phyloP scores from a whole-genome alignment of 208 protist genomes.

The Herpetomonas tarakana region DNA sequence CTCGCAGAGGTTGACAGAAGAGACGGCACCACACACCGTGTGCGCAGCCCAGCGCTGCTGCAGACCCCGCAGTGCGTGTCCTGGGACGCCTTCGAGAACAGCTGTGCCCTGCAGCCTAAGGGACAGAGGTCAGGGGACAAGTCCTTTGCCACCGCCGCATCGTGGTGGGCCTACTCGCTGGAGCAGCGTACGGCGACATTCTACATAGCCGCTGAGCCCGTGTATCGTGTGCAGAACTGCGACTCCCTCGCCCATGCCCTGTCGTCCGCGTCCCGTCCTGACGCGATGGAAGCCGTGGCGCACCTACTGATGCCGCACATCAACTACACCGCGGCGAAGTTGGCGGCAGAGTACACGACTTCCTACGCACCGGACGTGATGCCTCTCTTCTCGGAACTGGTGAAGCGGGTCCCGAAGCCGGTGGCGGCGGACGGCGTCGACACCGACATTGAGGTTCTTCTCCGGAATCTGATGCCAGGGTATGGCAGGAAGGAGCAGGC shows the following conservation, averaged over 20 bases:
- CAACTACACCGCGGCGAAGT: slow-evolving; percentile 2
- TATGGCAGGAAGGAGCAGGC: too few relatives aligned
- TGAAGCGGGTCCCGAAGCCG: slow-evolving; percentile 7
- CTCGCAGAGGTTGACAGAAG: too few relatives aligned
- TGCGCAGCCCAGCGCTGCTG: too few relatives aligned
- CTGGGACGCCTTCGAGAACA: too few relatives aligned
- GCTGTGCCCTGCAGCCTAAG: too few relatives aligned
- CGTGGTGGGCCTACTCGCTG: slow-evolving; percentile 42
- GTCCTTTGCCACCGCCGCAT: slow-evolving; percentile 27
- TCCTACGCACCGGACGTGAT: slow-evolving; percentile 9
- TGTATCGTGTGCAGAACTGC: slow-evolving; percentile 17
- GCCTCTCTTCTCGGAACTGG: slow-evolving; percentile 19
- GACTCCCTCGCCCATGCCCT: slow-evolving; percentile 29
- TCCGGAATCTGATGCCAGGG: too few relatives aligned
- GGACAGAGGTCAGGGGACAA: too few relatives aligned
- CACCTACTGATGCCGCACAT: slow-evolving; percentile 40
- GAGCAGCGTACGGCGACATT: slow-evolving; percentile 15
- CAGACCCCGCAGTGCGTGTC: too few relatives aligned
- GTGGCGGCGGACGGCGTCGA: slow-evolving; percentile 7
- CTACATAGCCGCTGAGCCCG: slow-evolving; percentile 38
- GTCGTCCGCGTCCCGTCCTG: slow-evolving; percentile 7
- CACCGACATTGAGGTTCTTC: slow-evolving; percentile 3
- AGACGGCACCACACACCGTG: too few relatives aligned
- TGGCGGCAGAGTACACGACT: slow-evolving; percentile 12
- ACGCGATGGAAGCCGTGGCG: slow-evolving; percentile 25